Evolutionary conservation across 805 yeast species (phyloP), one percentile per base, ranked within the genome.

Genomic region (Candida endomychidarum): DNA sequence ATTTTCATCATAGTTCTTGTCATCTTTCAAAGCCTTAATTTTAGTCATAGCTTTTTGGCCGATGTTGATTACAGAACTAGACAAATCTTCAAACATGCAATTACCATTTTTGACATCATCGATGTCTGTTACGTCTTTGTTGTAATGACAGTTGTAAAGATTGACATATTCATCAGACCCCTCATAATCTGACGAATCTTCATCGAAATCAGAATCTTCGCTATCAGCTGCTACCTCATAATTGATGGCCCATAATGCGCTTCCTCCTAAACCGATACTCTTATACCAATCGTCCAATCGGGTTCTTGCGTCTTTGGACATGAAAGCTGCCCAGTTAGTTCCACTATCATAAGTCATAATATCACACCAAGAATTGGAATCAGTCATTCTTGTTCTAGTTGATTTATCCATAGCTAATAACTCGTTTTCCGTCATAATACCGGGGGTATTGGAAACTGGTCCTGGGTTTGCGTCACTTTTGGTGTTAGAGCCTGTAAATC

Each of bases 241-340:
- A 33, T 50, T 50, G 11, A 40, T 39, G 2, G 40, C 37, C 54
- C 56, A 52, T 11, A 43, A 33, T 5, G 38, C 50, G 29, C 45
- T 36, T 6, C 56, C 56, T 12, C 53, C 53, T 16, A 50, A 19
- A 3, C 49, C 56, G 31, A 45, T 41, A 8, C 34, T 33, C 20
- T 47, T 40, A 29, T 35, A 52, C 37, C 38, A 42, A 16, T 31
- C 21, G n/a, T 42, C 28, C 24, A 47, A 31, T 10, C 32, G 24
- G 5, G 25, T 39, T 34, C 50, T 48, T 20, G 35, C 37, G 6
- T 39, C 35, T 3, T 28, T 38, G 18, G 43, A 48, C 25, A 45
- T 38, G 50, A 53, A 51, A 12, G 48, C 56, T 12, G 45, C 56
- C 49, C 49, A 42, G 14, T 42, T 32, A n/a, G 27, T 42, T 5